Conservation (phyloP, 208 protist species). For the Acanthamoeba lenticulata region DNA sequence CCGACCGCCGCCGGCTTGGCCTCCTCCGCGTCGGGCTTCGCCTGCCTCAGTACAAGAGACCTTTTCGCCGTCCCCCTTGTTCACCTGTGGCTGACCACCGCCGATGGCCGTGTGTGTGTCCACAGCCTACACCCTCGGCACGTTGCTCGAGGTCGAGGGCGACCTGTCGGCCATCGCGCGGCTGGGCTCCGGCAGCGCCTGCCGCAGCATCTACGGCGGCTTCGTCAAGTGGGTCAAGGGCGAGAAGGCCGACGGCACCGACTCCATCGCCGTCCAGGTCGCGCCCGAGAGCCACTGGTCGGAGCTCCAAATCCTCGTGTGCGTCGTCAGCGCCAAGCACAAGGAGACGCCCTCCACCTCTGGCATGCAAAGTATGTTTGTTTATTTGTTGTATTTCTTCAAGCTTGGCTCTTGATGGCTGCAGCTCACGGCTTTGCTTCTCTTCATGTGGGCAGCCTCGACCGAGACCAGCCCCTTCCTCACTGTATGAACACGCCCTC, state of each 20-base stretch:
- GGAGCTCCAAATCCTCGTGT: conserved; percentile 88
- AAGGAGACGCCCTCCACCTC: conserved; percentile 96
- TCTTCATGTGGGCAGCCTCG: not conserved
- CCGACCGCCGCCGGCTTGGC: conserved; percentile 99
- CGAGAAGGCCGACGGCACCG: conserved; percentile 84
- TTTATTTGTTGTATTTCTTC: not conserved
- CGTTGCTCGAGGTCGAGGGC: conserved; percentile 67
- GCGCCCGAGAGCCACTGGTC: conserved; percentile 93
- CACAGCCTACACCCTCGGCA: conserved; percentile 13
- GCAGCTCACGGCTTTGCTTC: not conserved
- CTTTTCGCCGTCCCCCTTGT: not conserved
- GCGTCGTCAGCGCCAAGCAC: conserved; percentile 89
- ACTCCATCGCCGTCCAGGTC: conserved; percentile 94
- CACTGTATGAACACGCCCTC: conserved; percentile 87
- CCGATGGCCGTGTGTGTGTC: not conserved
- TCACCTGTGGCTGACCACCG: not conserved
- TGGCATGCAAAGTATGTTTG: conserved; percentile 96
- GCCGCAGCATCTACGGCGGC: conserved; percentile 97
- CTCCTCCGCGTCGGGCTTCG: conserved; percentile 98
- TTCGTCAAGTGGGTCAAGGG: conserved; percentile 98
- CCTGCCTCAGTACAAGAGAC: conserved; percentile 87
- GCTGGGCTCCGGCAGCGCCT: conserved; percentile 91
- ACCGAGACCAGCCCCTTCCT: conserved; percentile 84
- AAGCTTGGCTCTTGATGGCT: too few species aligned
- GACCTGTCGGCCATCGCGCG: conserved; percentile 93